phyloP scores from a whole-genome alignment of 2,329 filamentous ascomycete species.

The Biscogniauxia sp. region DNA sequence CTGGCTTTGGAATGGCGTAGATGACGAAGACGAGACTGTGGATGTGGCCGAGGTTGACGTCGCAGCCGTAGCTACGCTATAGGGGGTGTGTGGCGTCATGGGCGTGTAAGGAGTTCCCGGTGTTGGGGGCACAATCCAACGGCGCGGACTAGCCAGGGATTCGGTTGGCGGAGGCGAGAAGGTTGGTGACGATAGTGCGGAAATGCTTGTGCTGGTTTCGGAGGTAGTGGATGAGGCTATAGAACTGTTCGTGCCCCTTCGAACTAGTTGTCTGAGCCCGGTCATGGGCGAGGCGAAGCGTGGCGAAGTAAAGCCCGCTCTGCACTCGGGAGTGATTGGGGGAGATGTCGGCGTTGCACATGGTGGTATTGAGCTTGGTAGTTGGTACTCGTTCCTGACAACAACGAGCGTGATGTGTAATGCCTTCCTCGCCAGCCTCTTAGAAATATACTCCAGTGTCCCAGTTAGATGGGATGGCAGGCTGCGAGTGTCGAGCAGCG shows the following conservation, averaged over 20 bases:
- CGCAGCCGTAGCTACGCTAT: slow-evolving; percentile 31
- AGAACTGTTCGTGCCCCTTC: slow-evolving; percentile 36
- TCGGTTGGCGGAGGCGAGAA: slow-evolving; percentile 22
- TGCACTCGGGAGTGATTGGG: slow-evolving; percentile 30
- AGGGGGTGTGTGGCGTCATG: slow-evolving; percentile 48
- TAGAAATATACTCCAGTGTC: slow-evolving; percentile 59
- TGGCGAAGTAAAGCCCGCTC: slow-evolving; percentile 31
- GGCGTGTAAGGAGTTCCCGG: slow-evolving; percentile 43
- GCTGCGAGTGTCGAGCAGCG: slow-evolving; percentile 55
- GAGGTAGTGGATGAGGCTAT: slow-evolving; percentile 14
- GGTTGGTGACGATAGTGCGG: slow-evolving; percentile 16
- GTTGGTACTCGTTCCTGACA: slow-evolving; percentile 54
- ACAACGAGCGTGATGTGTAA: slow-evolving; percentile 58
- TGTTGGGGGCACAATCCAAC: slow-evolving; percentile 32
- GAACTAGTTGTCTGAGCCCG: slow-evolving; percentile 40
- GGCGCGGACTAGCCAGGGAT: slow-evolving; percentile 22
- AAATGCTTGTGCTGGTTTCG: slow-evolving; percentile 15
- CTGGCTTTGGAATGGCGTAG: slow-evolving; percentile 11
- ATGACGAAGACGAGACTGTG: slow-evolving; percentile 14
- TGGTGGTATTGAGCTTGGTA: slow-evolving; percentile 40
- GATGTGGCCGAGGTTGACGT: slow-evolving; percentile 35
- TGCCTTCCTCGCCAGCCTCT: slow-evolving; percentile 52
- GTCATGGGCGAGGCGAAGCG: slow-evolving; percentile 33
- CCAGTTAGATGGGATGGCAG: slow-evolving; percentile 54
- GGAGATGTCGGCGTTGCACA: slow-evolving; percentile 33